These are phyloP conservation scores for Hanseniaspora guilliermondii DNA, from an alignment of 805 yeast species.

Conservation along the genomic window DNA sequence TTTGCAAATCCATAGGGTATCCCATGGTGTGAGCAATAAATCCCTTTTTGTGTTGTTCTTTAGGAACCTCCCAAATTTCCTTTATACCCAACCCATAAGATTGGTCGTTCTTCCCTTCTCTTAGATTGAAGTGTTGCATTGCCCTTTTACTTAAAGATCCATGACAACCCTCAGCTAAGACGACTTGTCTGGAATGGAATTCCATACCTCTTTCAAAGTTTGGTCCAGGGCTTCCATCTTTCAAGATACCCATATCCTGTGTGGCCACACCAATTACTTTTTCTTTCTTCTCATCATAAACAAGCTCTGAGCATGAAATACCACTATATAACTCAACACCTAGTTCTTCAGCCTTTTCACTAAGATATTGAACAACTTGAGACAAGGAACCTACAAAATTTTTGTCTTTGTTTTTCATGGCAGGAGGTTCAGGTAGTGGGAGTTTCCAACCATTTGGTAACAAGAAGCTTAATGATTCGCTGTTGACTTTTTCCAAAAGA, in stretches of 20 bases:
- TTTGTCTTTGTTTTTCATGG: conserved; percentile 64
- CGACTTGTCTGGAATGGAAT: conserved; percentile 78
- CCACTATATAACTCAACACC: conserved; percentile 93
- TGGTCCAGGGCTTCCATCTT: conserved; percentile 62
- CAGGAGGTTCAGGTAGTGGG: conserved; percentile 88
- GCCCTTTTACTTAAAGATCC: conserved; percentile 79
- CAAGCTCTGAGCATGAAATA: conserved; percentile 68
- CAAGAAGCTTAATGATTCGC: conserved; percentile 62
- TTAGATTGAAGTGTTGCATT: conserved; percentile 53
- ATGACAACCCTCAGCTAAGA: conserved; percentile 96
- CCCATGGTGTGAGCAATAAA: conserved; percentile 81
- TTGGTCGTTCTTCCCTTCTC: conserved; percentile 57
- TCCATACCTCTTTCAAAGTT: conserved; percentile 95
- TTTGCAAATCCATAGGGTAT: conserved; percentile 58
- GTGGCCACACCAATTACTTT: conserved; percentile 84
- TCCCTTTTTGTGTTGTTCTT: conserved; percentile 70
- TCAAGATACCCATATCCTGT: conserved; percentile 76
- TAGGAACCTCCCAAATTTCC: conserved; percentile 92
- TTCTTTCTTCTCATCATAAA: conserved; percentile 39
- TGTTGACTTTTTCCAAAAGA: conserved; percentile 57
- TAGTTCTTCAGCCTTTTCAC: conserved; percentile 80
- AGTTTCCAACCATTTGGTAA: conserved; percentile 40
- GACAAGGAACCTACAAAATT: conserved; percentile 78
- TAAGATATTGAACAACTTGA: conserved; percentile 66
- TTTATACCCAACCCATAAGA: conserved; percentile 93